These are phyloP conservation scores for Citrus maxima DNA, from an alignment of 345 rosid species.

Conservation along the genomic window DNA sequence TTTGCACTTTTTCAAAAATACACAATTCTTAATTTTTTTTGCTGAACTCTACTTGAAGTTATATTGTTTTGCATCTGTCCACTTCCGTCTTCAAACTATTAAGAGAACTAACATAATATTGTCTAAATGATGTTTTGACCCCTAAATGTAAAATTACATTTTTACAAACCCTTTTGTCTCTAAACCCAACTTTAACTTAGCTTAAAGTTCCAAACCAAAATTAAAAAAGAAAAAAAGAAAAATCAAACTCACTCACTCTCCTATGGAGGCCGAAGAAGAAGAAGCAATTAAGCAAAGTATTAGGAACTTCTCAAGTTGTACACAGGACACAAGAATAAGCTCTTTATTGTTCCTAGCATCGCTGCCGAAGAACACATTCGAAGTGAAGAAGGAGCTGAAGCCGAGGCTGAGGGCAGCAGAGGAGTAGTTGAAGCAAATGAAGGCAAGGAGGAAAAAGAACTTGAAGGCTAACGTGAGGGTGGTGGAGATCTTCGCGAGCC, in stretches of 20 bases:
- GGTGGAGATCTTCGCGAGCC: conserved; percentile 89
- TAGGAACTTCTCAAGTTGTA: conserved; percentile 45
- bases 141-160: no score
- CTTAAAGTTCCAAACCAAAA: neutral
- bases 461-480: conserved; percentile 92
- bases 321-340: conserved; percentile 68
- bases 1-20: no score
- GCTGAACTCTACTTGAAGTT: no score
- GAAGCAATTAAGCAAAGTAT: conserved; percentile 20
- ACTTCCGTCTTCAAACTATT: no score
- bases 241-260: no score
- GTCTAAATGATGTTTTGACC: no score
- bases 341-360: conserved; percentile 67
- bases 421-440: conserved; percentile 83
- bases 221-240: neutral
- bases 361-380: conserved; percentile 52
- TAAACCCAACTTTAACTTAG: neutral
- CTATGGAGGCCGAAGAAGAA: conserved; percentile 23
- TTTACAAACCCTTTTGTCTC: no score
- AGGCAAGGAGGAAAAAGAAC: conserved; percentile 77
- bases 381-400: conserved; percentile 40
- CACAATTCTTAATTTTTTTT: no score
- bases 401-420: conserved; percentile 54
- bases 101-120: no score
- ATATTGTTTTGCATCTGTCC: no score